Evolutionary conservation across 2,329 filamentous ascomycete species (phyloP).

Genomic region (Pseudomassariella vexata): DNA sequence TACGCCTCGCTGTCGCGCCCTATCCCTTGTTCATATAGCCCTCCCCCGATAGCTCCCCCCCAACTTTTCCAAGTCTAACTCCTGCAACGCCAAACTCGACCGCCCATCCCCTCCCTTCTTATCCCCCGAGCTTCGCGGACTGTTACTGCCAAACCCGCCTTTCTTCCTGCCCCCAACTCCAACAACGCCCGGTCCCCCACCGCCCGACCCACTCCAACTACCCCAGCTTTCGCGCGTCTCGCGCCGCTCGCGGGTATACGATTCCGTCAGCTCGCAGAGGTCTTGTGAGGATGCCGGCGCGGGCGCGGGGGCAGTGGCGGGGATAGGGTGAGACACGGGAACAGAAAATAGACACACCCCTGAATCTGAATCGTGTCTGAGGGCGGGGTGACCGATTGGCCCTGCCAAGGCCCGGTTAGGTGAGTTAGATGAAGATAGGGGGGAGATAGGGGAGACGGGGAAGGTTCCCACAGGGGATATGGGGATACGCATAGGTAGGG

Average conservation of each 20-base stretch:
- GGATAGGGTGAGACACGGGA: no score
- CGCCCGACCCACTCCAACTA: conserved; percentile 27
- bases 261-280: conserved; percentile 23
- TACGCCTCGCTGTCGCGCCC: background rate
- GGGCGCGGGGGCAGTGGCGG: no score
- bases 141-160: conserved; percentile 8
- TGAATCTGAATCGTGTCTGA: background rate
- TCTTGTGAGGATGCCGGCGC: conserved; percentile 20
- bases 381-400: conserved; percentile 5
- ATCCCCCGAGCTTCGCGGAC: conserved; percentile 8
- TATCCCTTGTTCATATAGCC: background rate
- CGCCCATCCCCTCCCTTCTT: conserved; percentile 9
- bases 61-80: conserved; percentile 19
- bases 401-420: conserved; percentile 8
- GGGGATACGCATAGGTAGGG: conserved; percentile 1
- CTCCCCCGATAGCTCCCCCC: conserved; percentile 16
- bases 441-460: conserved; percentile 14
- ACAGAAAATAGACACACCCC: no score
- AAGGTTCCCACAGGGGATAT: conserved; percentile 8
- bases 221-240: conserved; percentile 28
- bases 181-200: conserved; percentile 15
- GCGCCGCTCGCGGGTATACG: conserved; percentile 14
- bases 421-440: conserved; percentile 16
- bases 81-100: conserved; percentile 11
- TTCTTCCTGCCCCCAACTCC: conserved; percentile 7